Conservation (phyloP, 169 alveolate genomes). For the Theileria annulata region DNA sequence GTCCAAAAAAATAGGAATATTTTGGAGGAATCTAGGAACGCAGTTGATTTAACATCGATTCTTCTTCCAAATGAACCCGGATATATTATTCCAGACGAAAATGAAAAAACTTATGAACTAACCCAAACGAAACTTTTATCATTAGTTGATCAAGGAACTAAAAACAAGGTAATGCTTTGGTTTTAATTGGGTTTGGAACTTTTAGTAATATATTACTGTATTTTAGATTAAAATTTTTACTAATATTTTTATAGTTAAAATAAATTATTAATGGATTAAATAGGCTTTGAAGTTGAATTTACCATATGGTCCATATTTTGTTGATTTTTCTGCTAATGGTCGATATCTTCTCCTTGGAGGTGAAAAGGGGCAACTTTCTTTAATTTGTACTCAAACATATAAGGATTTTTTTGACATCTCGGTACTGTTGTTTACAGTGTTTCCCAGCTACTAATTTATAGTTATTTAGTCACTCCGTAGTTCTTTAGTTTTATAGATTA, state of each 20-base stretch:
- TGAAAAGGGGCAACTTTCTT: constrained; percentile 89
- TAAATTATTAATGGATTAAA: neutral
- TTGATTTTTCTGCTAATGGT: constrained; percentile 90
- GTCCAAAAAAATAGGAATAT: constrained; percentile 30
- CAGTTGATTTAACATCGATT: constrained; percentile 45
- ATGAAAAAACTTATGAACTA: constrained; percentile 35
- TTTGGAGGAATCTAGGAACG: constrained; percentile 25
- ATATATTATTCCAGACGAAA: constrained; percentile 29
- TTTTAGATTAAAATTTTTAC: neutral
- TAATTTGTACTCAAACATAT: constrained; percentile 79
- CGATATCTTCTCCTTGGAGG: constrained; percentile 89
- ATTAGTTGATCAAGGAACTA: constrained; percentile 54
- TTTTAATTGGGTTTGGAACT: neutral
- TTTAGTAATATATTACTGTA: neutral
- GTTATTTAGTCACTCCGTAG: too few relatives aligned
- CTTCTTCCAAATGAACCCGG: constrained; percentile 58
- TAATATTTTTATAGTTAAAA: neutral
- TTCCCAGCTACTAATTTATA: too few relatives aligned
- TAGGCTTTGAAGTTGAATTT: constrained; percentile 56
- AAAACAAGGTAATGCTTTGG: constrained; percentile 27
- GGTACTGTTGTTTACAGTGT: constrained; percentile 64
- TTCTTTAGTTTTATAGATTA: too few relatives aligned
- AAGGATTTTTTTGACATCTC: constrained; percentile 71
- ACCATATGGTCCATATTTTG: constrained; percentile 86
- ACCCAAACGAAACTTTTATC: constrained; percentile 36